Base-by-base conservation (phyloP, 176 grass and related monocot genomes). In the Rhynchospora breviuscula region DNA sequence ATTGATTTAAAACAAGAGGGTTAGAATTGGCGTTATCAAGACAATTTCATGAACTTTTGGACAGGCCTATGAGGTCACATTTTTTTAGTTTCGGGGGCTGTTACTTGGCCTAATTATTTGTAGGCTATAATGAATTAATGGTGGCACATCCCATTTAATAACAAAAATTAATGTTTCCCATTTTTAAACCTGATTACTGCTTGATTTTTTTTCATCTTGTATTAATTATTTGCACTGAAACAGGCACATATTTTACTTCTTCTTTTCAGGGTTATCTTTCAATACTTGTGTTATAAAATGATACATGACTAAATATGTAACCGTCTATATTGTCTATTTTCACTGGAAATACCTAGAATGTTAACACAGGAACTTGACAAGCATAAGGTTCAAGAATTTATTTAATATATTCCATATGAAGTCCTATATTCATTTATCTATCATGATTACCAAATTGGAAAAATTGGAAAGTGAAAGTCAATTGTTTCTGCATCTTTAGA, bases 351-450 rank as follows among this genome's bases (percentile, higher is more conserved):
- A 40, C 7, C 31, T 67, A 67, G 29, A 43, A 65, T 79, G 63
- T 12, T 17, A 67, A 66, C 35, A 44, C 10, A 52, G 26, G 46
- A 21, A 46, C 46, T 70, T 78, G 26, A 57, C 49, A 35, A 54
- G 14, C 51, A 33, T 57, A 7, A 44, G 40, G 3, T 57, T 23
- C 14, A 29, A 78, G 51, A 14, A 78, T 56, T 62, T 56, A 57
- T 11, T 49, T 85, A 49, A 84, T 85, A 84, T 85, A 79, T 81
- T 66, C 19, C 66, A 74, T 65, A 6, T 10, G 29, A 17, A 85
- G 7, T 48, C 62, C 67, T 19, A 84, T 70, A 33, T 78, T 40
- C 79, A 11, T 9, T 63, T 57, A 33, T 31, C 35, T 60, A 53
- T 17, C 49, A 84, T 26, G n/a, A 69, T 87, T 56, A 54, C 17